Evolutionary conservation across 1,284 basidiomycete genomes (phyloP), one percentile per base, ranked within the genome.

Genomic region (Rhodotorula glutinis): DNA sequence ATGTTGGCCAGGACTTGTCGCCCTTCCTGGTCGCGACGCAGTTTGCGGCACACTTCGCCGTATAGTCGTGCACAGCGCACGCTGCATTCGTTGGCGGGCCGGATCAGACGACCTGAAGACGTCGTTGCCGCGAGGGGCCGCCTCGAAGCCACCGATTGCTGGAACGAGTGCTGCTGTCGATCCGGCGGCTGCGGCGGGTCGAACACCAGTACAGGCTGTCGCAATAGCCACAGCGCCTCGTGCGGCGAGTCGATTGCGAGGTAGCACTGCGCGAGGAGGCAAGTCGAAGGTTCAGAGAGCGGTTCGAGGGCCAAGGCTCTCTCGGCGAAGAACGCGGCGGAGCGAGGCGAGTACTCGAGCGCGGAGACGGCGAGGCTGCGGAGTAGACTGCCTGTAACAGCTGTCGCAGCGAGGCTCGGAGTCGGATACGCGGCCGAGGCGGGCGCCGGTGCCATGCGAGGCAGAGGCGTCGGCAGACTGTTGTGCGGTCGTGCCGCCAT

Each of bases 321-420:
- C 55, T 77, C 76, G 3, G 76, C 65, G 65, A 69, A 73, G 71
- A 77, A 77, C 33, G 75, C 62, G n/a, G 76, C 73, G 0, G 76
- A 71, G 21, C 13, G 7, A 17, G 65, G 66, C 13, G 70, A 71
- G 38, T 60, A 55, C 19, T 60, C 21, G 47, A 72, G 65, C 4
- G 56, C 56, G 10, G 55, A 27, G 17, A 70, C 19, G 38, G 62
- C 52, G 44, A 73, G 53, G 13, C 61, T 51, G 27, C 46, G 53
- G 17, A 70, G 62, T 21, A 73, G 57, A 4, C 41, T 16, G 27
- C 40, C n/a, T 40, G 47, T 63, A 21, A 17, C 13, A 10, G 21
- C 52, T 30, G n/a, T 40, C 4, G 38, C 51, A 25, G 38, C 27
- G 10, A 49, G 23, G 3, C 13, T 27, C 49, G 49, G 29, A 5